Conservation (phyloP, 139 green algal species). For the Gonium pectorale region DNA sequence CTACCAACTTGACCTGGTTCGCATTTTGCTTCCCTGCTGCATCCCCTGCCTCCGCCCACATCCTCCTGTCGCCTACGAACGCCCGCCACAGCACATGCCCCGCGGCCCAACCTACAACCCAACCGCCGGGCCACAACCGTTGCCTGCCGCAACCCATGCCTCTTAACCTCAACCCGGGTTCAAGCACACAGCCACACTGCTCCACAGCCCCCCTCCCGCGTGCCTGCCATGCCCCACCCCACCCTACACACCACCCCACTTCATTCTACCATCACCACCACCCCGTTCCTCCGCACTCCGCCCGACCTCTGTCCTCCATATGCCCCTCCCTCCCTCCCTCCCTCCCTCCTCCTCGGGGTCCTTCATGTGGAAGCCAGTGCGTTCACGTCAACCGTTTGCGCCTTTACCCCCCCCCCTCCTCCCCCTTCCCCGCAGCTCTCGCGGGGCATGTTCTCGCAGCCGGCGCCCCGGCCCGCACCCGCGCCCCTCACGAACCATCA, state of each 20-base stretch:
- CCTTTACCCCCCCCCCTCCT: background rate
- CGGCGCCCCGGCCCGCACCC: background rate
- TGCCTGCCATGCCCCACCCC: no score
- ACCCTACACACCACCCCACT: background rate
- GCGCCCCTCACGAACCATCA: slow-evolving; percentile 26
- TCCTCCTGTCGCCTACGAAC: no score
- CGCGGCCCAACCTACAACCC: background rate
- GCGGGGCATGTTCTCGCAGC: slow-evolving; percentile 12
- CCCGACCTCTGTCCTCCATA: background rate
- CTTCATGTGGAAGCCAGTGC: no score
- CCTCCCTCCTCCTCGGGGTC: background rate
- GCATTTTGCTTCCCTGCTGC: background rate
- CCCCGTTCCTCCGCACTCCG: background rate
- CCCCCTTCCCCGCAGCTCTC: slow-evolving; percentile 7
- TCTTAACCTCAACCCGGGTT: no score
- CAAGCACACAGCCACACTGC: no score
- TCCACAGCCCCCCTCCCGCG: no score
- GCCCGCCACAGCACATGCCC: background rate
- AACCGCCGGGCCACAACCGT: background rate
- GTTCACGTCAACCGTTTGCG: no score
- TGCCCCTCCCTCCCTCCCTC: background rate
- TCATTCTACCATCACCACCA: background rate
- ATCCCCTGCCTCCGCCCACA: background rate
- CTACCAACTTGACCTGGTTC: background rate
- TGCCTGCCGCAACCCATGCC: no score